Evolutionary conservation across 306 rosid species (phyloP).

Genomic region (Gillenia trifoliata): DNA sequence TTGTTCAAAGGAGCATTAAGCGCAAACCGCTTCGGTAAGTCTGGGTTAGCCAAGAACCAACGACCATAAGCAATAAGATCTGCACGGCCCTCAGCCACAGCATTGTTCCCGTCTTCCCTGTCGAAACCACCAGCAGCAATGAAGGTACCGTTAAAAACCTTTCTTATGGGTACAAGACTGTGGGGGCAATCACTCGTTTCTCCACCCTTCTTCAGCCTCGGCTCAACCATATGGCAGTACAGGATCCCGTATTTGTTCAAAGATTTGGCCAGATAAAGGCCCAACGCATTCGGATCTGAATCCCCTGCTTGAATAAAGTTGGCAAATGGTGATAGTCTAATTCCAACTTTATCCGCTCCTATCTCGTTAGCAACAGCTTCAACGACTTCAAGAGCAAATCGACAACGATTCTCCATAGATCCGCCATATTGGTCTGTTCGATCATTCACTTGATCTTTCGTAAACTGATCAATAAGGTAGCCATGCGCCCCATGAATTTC

Average conservation of each 20-base stretch:
- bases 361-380: too few species aligned
- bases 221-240: constrained; percentile 61
- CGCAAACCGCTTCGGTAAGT: constrained; percentile 40
- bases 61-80: constrained; percentile 57
- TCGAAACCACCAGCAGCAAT: constrained; percentile 47
- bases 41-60: constrained; percentile 48
- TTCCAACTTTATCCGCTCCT: constrained; percentile 46
- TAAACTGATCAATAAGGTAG: not conserved
- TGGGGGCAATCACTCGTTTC: constrained; percentile 5
- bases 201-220: constrained; percentile 41
- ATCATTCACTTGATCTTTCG: too few species aligned
- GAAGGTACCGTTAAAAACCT: constrained; percentile 43
- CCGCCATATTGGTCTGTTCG: too few species aligned
- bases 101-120: constrained; percentile 38
- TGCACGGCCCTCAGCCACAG: too few species aligned
- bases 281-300: constrained; percentile 47
- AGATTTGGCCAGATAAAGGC: constrained; percentile 32
- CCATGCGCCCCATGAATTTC: not conserved
- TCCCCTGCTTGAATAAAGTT: constrained; percentile 42
- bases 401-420: too few species aligned
- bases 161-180: constrained; percentile 37
- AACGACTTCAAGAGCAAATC: too few species aligned
- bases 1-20: constrained; percentile 33
- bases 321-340: constrained; percentile 55
- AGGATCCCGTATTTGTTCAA: constrained; percentile 35